These are phyloP conservation scores for Pinus albicaulis DNA, from an alignment of 75 land plant genomes.

Conservation along the genomic window DNA sequence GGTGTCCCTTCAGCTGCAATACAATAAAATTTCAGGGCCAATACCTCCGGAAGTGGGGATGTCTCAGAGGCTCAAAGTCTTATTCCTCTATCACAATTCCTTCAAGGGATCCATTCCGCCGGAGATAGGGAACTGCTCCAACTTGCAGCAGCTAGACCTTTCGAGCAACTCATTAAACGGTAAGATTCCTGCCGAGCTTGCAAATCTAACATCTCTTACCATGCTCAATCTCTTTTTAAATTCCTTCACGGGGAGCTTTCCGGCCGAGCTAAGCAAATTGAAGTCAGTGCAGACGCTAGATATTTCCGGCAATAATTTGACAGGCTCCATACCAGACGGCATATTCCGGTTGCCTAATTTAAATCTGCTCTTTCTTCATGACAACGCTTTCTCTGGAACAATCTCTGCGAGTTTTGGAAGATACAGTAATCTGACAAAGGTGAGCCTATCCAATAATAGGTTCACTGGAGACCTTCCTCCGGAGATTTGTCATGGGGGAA, in stretches of 20 bases:
- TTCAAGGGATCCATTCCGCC: constrained; percentile 15
- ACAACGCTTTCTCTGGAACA: constrained; percentile 11
- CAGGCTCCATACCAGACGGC: constrained; percentile 8
- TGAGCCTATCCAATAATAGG: background rate
- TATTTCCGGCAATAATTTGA: constrained; percentile 12
- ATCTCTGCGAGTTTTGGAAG: constrained; percentile 6
- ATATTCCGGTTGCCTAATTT: background rate
- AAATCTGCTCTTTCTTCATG: constrained; percentile 8
- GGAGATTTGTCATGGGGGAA: background rate
- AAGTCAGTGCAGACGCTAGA: constrained; percentile 13
- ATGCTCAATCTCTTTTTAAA: background rate
- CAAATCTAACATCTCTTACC: background rate
- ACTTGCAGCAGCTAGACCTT: constrained; percentile 16
- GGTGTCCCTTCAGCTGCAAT: constrained; percentile 28
- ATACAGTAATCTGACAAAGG: background rate
- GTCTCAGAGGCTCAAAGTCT: constrained; percentile 4
- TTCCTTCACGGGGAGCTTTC: constrained; percentile 9
- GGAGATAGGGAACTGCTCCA: constrained; percentile 13
- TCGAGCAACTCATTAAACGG: constrained; percentile 10
- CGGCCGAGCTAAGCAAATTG: constrained; percentile 14
- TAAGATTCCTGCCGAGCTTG: background rate
- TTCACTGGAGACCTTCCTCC: background rate
- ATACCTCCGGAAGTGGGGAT: constrained; percentile 18
- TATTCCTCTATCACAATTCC: constrained; percentile 12
- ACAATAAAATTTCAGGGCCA: constrained; percentile 15